phyloP scores from a whole-genome alignment of 1,284 basidiomycete genomes.

The Trichosporon sp. region DNA sequence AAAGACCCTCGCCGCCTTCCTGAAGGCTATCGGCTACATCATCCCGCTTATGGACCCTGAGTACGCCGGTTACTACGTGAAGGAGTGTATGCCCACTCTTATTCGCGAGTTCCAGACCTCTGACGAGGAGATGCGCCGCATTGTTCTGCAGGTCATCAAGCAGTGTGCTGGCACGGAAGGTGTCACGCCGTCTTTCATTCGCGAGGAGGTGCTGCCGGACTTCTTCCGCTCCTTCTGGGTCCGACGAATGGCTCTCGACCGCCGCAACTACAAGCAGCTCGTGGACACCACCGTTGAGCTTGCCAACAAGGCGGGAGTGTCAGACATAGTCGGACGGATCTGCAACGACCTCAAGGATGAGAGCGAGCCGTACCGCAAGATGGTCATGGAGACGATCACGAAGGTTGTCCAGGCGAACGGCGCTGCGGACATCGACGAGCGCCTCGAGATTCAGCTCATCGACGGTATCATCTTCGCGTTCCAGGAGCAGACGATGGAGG shows the following conservation, averaged over 20 bases:
- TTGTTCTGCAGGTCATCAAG: constrained; percentile 97
- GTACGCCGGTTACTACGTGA: constrained; percentile 96
- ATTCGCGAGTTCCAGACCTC: constrained; percentile 99
- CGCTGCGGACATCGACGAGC: constrained; percentile 94
- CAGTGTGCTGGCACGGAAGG: constrained; percentile 98
- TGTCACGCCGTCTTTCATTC: constrained; percentile 89
- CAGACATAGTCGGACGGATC: constrained; percentile 91
- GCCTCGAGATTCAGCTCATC: constrained; percentile 88
- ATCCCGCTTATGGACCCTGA: constrained; percentile 99
- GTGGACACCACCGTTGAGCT: constrained; percentile 98
- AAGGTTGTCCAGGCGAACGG: constrained; percentile 91
- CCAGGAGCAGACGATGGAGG: constrained; percentile 98
- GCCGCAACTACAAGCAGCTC: constrained; percentile 93
- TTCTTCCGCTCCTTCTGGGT: constrained; percentile 99
- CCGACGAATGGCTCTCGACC: constrained; percentile 93
- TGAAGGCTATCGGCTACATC: constrained; percentile 99
- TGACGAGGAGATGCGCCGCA: constrained; percentile 99
- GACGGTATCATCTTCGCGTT: constrained; percentile 99
- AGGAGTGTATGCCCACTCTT: constrained; percentile 94
- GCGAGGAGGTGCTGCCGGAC: constrained; percentile 97
- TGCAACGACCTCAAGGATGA: constrained; percentile 97
- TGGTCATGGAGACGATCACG: constrained; percentile 99
- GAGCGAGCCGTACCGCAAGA: constrained; percentile 95
- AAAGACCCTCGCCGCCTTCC: constrained; percentile 95
- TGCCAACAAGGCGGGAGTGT: constrained; percentile 92